Base-by-base conservation (phyloP, 2,329 filamentous ascomycete species). In the Delphinella strobiligena region DNA sequence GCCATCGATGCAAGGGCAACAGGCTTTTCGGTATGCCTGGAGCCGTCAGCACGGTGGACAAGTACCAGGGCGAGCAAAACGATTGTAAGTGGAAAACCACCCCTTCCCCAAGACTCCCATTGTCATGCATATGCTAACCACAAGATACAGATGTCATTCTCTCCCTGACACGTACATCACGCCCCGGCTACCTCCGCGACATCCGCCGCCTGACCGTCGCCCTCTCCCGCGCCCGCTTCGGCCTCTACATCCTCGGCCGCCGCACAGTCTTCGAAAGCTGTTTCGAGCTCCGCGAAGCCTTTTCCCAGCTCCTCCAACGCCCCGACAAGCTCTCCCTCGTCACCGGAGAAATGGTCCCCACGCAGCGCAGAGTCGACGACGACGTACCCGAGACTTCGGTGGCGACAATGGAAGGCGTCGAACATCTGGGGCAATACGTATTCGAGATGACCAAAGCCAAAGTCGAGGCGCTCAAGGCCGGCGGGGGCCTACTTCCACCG, bases 21-120 rank as follows among this genome's bases (percentile, higher is more conserved):
- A 66, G 78, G 2, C 66, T 96, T 15, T 98, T 98, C 61, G 88
- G 89, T 7, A 66, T 94, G 60, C 91, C 91, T 14, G 82, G 80
- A 60, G 80, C 82, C 38, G 85, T 98, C 19, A 88, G 85, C 3
- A 98, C 93, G 4, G 89, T 98, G 47, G 91, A 98, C 66, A 95
- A 94, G 60, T 98, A 96, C 55, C 91, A 98, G 66, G 93, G 91
- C 58, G 91, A 98, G 68, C 91, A 98, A 63, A 98, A 98, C 61
- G 91, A 98, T 55, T 96, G 39, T 41, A 36, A 37, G 38, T 27
- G n/a, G n/a, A n/a, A n/a, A n/a, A n/a, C n/a, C n/a, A n/a, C n/a
- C n/a, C n/a, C n/a, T n/a, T n/a, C n/a, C n/a, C n/a, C n/a, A n/a
- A n/a, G n/a, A n/a, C n/a, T n/a, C n/a, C n/a, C n/a, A n/a, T n/a